Base-by-base conservation (phyloP, 441 rosid species). In the Flueggea neowawraea region DNA sequence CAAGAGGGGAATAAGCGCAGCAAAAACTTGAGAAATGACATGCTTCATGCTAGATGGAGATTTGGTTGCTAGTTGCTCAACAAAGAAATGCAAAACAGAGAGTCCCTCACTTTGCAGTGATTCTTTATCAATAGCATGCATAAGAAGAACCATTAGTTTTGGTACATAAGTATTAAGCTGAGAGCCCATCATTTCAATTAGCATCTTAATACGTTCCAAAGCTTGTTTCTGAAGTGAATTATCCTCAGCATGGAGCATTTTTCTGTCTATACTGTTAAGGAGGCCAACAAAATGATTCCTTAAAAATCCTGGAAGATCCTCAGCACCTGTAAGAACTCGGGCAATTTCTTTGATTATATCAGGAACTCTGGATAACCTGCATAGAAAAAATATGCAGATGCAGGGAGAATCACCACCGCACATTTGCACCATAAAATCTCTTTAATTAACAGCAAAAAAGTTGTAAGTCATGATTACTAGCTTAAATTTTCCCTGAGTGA, bases 241-340 rank as follows among this genome's bases (percentile, higher is more conserved):
- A 69, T 90, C 94, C 68, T 87, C 90, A 33, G 96, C 80, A 74
- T 90, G 98, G 63, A 90, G 96, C 98, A 90, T 85, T 71, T 90
- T 92, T 79, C 91, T 86, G 73, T 95, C 98, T 51, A 95, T 89
- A 66, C 95, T 87, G 72, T 96, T 93, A 65, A 96, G 98, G 58
- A 96, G 96, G 60, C 96, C 90, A 75, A 93, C 98, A 90, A 93
- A 96, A 80, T 96, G 98, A 79, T 86, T 89, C 81, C 92, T 88
- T 78, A 95, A 76, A 76, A 95, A 95, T 59, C 80, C 81, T 52
- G 97, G 82, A 74, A 90, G 96, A 78, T 90, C 96, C 71, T 96
- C 96, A 16, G 79, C 76, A 60, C 87, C 83, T 52, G 96, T 90
- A 72, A 92, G 83, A 73, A 89, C 88, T 73, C 82, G 78, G 57